Evolutionary conservation across 2,329 filamentous ascomycete species (phyloP).

Genomic region (Xylariaceae sp.): DNA sequence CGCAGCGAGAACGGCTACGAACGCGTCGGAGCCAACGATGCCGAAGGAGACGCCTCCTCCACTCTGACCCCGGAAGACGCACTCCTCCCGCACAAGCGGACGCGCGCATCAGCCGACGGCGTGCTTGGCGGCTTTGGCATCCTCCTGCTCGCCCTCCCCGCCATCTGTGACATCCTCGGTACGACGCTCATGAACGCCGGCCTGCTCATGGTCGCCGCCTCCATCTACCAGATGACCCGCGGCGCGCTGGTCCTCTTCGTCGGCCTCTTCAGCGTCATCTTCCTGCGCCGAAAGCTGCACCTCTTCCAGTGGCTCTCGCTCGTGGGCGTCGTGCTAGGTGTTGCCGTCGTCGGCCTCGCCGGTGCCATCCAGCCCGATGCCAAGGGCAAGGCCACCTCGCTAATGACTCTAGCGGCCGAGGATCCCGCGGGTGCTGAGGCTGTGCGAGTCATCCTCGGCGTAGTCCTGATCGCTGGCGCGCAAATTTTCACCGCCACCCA

Average conservation of each 20-base stretch:
- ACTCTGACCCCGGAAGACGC: slow-evolving; percentile 38
- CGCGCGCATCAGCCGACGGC: slow-evolving; percentile 39
- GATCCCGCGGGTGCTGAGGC: slow-evolving; percentile 43
- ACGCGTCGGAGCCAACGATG: slow-evolving; percentile 50
- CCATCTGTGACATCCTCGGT: slow-evolving; percentile 88
- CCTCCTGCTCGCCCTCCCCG: slow-evolving; percentile 72
- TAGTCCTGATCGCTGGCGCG: slow-evolving; percentile 84
- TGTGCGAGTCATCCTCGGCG: slow-evolving; percentile 69
- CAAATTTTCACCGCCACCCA: slow-evolving; percentile 97
- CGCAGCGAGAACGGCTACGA: slow-evolving; percentile 57
- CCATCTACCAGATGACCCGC: slow-evolving; percentile 98
- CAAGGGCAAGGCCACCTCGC: slow-evolving; percentile 40
- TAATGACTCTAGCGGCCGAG: slow-evolving; percentile 29
- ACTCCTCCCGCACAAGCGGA: slow-evolving; percentile 28
- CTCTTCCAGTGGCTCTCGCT: slow-evolving; percentile 92
- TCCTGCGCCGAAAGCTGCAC: slow-evolving; percentile 72
- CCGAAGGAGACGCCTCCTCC: slow-evolving; percentile 42
- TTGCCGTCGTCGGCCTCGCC: slow-evolving; percentile 83
- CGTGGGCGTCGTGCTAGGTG: slow-evolving; percentile 79
- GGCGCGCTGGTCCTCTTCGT: slow-evolving; percentile 94
- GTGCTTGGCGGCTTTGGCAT: slow-evolving; percentile 67
- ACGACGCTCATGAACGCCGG: slow-evolving; percentile 98
- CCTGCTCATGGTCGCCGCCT: slow-evolving; percentile 85
- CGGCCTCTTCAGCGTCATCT: slow-evolving; percentile 88
- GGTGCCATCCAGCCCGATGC: slow-evolving; percentile 73